Percentiles rank a stretch among this genome's conserved stretches.
phyloP scores from a whole-genome alignment of 345 rosid genomes.

The Jatropha curcas region DNA sequence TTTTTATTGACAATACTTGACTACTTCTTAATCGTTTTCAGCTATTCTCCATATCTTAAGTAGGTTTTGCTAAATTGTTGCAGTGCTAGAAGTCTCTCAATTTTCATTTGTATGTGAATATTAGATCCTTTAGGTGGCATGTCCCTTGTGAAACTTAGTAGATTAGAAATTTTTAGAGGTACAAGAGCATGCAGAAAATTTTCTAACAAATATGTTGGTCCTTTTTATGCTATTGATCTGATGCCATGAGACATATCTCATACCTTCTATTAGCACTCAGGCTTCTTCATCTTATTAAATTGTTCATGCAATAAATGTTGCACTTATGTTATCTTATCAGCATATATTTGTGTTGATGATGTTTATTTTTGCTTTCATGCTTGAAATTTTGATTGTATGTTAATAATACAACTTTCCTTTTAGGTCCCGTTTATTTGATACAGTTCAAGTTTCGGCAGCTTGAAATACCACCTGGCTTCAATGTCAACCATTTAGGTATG shows the following conservation, averaged over 20 bases:
- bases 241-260: background rate
- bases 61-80: background rate
- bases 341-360: background rate
- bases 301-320: slow-evolving; percentile 5
- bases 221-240: background rate
- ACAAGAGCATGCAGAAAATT: background rate
- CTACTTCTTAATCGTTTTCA: background rate
- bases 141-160: background rate
- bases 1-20: slow-evolving; percentile 17
- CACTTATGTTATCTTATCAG: background rate
- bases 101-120: background rate
- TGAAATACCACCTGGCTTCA: slow-evolving; percentile 90
- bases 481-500: slow-evolving; percentile 75
- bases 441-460: slow-evolving; percentile 90
- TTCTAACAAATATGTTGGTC: slow-evolving; percentile 1
- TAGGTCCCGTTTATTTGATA: slow-evolving; percentile 85
- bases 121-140: background rate
- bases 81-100: no score
- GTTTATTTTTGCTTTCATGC: background rate
- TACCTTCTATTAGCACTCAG: background rate
- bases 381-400: slow-evolving; percentile 5
- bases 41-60: background rate
- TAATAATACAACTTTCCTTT: slow-evolving; percentile 16
- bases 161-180: background rate
- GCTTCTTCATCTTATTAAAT: background rate